A percentile compares a stretch with the other conserved stretches of the same genome.
phyloP scores from a whole-genome alignment of 805 yeast genomes.

The Yamadazyma insecticola region DNA sequence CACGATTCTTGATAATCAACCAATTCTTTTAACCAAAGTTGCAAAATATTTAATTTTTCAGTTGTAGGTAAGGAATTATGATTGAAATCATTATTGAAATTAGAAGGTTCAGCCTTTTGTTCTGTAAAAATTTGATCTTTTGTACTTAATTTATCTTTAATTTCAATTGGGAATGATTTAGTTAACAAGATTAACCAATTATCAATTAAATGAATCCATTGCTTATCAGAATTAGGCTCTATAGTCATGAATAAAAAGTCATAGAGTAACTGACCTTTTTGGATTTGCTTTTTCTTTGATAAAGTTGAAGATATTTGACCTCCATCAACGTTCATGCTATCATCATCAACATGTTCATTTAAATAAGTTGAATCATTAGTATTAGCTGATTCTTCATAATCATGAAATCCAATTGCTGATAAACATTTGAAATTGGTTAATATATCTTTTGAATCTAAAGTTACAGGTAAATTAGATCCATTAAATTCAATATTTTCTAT shows the following conservation, averaged over 20 bases:
- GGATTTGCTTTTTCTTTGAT: too few species aligned
- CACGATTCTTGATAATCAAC: slow-evolving; percentile 1
- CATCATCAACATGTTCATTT: too few species aligned
- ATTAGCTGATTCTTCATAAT: too few species aligned
- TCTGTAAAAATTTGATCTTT: slow-evolving; percentile 32
- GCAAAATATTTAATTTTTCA: background rate
- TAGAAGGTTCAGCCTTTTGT: slow-evolving; percentile 27
- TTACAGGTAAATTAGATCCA: slow-evolving; percentile 11
- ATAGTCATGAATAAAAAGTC: too few species aligned
- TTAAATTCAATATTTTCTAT: slow-evolving; percentile 3
- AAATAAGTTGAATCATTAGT: too few species aligned
- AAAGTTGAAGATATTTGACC: too few species aligned
- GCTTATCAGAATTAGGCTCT: too few species aligned
- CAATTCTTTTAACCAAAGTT: slow-evolving; percentile 3
- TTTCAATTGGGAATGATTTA: slow-evolving; percentile 22
- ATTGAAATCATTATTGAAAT: too few species aligned
- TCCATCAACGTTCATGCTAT: too few species aligned
- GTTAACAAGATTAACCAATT: slow-evolving; percentile 11
- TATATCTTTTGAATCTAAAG: slow-evolving; percentile 18
- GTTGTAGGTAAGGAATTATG: too few species aligned
- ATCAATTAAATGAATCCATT: slow-evolving; percentile 7
- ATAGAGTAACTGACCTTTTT: too few species aligned
- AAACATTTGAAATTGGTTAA: slow-evolving; percentile 20
- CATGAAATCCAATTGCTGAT: slow-evolving; percentile 10
- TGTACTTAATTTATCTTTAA: slow-evolving; percentile 24